Evolutionary conservation across 352 stramenopile species (phyloP), one percentile per base, ranked within the genome.

Genomic region (Pythium rishiriense): DNA sequence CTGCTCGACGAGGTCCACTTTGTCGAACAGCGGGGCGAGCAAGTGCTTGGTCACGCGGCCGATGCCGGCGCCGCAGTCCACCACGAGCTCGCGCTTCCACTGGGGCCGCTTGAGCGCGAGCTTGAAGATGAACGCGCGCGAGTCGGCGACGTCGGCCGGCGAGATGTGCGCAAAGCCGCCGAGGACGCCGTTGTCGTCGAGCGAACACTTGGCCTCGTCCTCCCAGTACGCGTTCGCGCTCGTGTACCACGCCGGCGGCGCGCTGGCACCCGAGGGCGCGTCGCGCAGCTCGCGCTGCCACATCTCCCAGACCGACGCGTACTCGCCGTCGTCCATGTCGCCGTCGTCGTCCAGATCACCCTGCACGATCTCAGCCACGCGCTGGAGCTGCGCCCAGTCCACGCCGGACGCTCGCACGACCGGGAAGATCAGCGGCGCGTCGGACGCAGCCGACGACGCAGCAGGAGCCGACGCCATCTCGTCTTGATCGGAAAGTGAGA

Each of bases 1-100:
- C 67, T 97, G 94, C 72, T 99, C 97, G 17, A 99, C 81, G 25
- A 99, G 72, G 55, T 99, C 95, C 56, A 97, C 97, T 35, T 78
- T 74, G 24, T 82, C 57, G 46, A 97, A 96, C 57, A 90, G 81
- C 9, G 88, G 87, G 24, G 98, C 66, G 8, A 99, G 75, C 45
- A 99, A 67, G 52, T 94, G 76, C 73, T 99, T 99, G 22, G 87
- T 95, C 43, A 99, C 95, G 47, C 97, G 85, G 5, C 97, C 97
- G 66, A 99, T 99, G 58, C 94, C 94, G 9, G 88, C 87, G 37
- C 91, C 91, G 37, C 91, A 97, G 67, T 98, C 91, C 37, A 81
- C 76, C 0, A 78, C 75, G 12, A 73, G 25, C 9, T 79, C 69
- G 35, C 78, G 76, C 19, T 70, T 68, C 76, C 79, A 90, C 21